A percentile compares a stretch with the other conserved stretches of the same genome.
These are phyloP conservation scores for Pisolithus marmoratus DNA, from an alignment of 768 basidiomycete genomes.

Conservation along the genomic window DNA sequence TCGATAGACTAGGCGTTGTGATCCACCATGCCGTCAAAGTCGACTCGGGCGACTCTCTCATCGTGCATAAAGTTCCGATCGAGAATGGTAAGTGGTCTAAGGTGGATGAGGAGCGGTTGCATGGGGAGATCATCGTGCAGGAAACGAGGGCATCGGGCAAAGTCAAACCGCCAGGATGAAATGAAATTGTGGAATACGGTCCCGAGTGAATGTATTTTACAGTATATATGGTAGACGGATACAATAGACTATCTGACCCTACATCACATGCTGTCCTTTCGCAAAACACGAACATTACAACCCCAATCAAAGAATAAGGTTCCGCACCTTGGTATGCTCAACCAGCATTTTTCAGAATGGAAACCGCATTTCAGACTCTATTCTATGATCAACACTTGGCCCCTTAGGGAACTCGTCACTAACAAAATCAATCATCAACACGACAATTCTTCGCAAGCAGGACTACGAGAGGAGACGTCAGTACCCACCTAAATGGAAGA, in stretches of 20 bases:
- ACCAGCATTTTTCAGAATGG: not conserved
- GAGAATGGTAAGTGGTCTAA: constrained; percentile 65
- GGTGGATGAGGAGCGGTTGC: constrained; percentile 70
- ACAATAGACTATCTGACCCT: no score
- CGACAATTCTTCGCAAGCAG: not conserved
- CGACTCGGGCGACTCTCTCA: constrained; percentile 83
- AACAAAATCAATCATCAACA: not conserved
- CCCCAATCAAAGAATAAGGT: not conserved
- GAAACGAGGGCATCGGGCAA: constrained; percentile 70
- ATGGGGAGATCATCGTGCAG: constrained; percentile 81
- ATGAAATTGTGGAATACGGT: not conserved
- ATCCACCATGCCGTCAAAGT: constrained; percentile 94
- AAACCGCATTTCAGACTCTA: not conserved
- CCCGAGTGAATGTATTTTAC: not conserved
- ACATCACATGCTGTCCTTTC: no score
- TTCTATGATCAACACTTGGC: not conserved
- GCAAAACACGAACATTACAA: not conserved
- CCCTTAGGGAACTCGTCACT: not conserved
- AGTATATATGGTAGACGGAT: not conserved
- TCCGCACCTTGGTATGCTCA: not conserved
- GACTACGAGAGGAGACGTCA: not conserved
- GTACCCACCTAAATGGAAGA: not conserved
- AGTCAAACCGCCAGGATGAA: constrained; percentile 24
- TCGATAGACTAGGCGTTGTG: constrained; percentile 80
- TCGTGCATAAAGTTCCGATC: constrained; percentile 76